Base-by-base conservation (phyloP, 2,329 filamentous ascomycete species). In the Xylaria polymorpha region DNA sequence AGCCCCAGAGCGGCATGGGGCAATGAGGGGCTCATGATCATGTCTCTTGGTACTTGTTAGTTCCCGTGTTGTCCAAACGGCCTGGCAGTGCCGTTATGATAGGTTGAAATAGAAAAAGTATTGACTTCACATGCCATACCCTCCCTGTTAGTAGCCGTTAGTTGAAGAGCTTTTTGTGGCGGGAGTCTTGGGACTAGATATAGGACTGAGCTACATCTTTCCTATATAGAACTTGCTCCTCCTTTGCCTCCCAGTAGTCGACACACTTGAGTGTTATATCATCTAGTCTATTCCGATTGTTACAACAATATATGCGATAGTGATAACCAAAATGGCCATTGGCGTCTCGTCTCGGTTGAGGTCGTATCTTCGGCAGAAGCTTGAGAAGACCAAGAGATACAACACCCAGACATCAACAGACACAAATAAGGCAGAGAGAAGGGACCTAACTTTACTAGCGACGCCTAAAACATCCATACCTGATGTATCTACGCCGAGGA, bases 341-440 rank as follows among this genome's bases (percentile, higher is more conserved):
- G 57, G 65, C 10, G 67, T 76, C 20, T 41, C 71, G 32, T 74
- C 69, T 6, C 74, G 73, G 43, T 62, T 77, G n/a, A 75, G 57
- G 57, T 72, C 74, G 20, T 75, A 75, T 63, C 68, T 77, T 61
- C 74, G 68, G 20, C 71, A 60, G 22, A 70, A 69, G 57, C 61
- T 72, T 20, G 64, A 64, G 29, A 77, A 72, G 66, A 74, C 68
- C 43, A 74, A 60, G 62, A 72, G 66, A 64, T 50, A 66, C 64
- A 73, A 55, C 14, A 67, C 29, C n/a, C 59, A 63, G 10, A 55
- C 69, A n/a, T 50, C 69, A 1, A 64, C 53, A 48, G 56, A 32
- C 50, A 63, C 68, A 20, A 50, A 41, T 9, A 66, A 69, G 41
- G 64, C 55, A 10, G 60, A 55, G 18, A 66, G 61, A 50, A 60